These are phyloP conservation scores for Calonectria honghensis DNA, from an alignment of 2,329 filamentous ascomycete species.

Conservation along the genomic window DNA sequence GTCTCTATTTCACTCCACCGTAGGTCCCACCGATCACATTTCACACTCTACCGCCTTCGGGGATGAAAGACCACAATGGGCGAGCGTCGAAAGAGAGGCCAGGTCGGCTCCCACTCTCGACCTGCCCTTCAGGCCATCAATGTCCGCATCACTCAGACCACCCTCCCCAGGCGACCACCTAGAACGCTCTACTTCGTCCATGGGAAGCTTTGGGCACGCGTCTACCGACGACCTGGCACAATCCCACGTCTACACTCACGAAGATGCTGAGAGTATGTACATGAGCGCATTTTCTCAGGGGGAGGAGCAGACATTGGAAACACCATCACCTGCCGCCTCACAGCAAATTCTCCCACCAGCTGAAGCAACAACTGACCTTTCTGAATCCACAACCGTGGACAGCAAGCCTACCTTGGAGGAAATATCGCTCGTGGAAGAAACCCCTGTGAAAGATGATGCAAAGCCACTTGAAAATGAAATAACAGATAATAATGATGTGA, in stretches of 20 bases:
- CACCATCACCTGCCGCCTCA: conserved; percentile 35
- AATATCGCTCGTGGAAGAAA: background rate
- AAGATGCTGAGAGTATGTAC: conserved; percentile 91
- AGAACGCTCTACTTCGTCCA: conserved; percentile 42
- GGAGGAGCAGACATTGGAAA: conserved; percentile 53
- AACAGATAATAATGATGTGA: background rate
- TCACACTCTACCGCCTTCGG: conserved; percentile 48
- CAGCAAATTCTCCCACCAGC: conserved; percentile 33
- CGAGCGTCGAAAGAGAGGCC: conserved; percentile 46
- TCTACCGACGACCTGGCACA: conserved; percentile 71
- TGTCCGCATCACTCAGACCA: conserved; percentile 26
- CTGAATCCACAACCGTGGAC: conserved; percentile 1
- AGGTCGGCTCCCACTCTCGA: conserved; percentile 49
- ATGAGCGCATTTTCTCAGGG: conserved; percentile 81
- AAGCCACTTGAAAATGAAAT: background rate
- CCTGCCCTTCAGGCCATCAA: conserved; percentile 47
- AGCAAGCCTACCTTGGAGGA: background rate
- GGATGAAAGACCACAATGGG: conserved; percentile 48
- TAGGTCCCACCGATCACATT: conserved; percentile 41
- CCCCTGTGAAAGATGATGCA: background rate
- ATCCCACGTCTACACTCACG: conserved; percentile 84
- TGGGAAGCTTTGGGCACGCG: conserved; percentile 40
- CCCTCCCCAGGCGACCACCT: conserved; percentile 39
- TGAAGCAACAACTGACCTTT: conserved; percentile 17
- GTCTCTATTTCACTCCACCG: conserved; percentile 56